Evolutionary conservation across 257 asterid species (phyloP).

Genomic region (Jacaranda copaia): DNA sequence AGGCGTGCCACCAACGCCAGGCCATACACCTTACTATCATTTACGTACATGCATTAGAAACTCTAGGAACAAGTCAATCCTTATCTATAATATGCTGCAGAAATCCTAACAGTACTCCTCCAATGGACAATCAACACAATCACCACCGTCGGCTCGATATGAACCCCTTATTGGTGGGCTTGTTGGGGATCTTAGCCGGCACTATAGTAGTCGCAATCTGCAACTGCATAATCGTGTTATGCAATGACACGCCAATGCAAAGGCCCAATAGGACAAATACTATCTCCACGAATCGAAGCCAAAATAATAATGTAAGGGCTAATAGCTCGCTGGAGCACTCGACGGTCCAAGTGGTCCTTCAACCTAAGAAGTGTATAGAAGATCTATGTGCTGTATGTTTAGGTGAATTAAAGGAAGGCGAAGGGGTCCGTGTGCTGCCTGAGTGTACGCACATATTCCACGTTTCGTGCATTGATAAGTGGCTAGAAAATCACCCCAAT

Average conservation of each 20-base stretch:
- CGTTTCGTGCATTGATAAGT: conserved; percentile 46
- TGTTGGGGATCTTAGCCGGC: conserved; percentile 65
- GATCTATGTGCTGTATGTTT: conserved; percentile 59
- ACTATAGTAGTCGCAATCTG: conserved; percentile 53
- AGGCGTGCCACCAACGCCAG: conserved; percentile 50
- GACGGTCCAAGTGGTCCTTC: conserved; percentile 40
- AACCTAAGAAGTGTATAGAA: conserved; percentile 39
- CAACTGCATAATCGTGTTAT: conserved; percentile 41
- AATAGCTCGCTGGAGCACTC: conserved; percentile 23
- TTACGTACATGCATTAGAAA: neutral
- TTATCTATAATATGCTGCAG: conserved; percentile 21
- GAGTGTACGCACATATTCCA: conserved; percentile 52
- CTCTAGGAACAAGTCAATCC: neutral
- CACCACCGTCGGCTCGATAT: conserved; percentile 35
- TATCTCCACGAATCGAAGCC: neutral
- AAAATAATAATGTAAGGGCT: neutral
- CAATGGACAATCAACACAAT: conserved; percentile 40
- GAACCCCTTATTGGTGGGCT: conserved; percentile 57
- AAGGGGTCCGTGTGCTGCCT: conserved; percentile 42
- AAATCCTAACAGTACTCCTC: neutral
- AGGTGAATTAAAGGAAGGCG: conserved; percentile 46
- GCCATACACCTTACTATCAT: neutral
- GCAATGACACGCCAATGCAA: conserved; percentile 8
- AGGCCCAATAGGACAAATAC: neutral
- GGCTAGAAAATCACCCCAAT: conserved; percentile 56